Evolutionary conservation across 2,329 filamentous ascomycete species (phyloP), one percentile per base, ranked within the genome.

Genomic region (Botrytis squamosa): DNA sequence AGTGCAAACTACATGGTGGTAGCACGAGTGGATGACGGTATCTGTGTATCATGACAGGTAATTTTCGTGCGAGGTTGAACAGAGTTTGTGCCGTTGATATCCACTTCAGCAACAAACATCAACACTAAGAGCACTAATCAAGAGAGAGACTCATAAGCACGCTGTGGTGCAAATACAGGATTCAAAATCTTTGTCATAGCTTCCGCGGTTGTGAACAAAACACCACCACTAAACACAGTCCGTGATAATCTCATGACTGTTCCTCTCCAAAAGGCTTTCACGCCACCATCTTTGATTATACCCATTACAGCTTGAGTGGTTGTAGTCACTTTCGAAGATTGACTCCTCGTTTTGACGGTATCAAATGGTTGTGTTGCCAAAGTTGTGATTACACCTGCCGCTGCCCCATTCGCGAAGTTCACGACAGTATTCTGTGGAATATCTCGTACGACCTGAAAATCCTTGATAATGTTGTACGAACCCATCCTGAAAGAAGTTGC

Each of bases 231-330:
- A 63, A 92, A 85, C 0, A 92, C 85, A 5, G 90, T 86, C 75
- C 90, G 81, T 0, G 90, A 89, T 38, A 92, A 78, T 73, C 91
- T 84, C 90, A 92, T 92, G 0, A 88, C 88, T 49, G 89, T 92
- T 0, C 90, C 90, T 74, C 86, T 88, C 90, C 90, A 92, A 75
- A 92, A 89, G 0, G 87, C 90, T 57, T 83, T 84, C 2, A 91
- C 76, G 0, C 90, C 90, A 75, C 87, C 86, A 76, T 91, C 88
- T 0, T 82, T 80, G 70, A 88, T 79, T 6, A 92, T 84, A 70
- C 84, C 86, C 69, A 81, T 83, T 4, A 89, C 83, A 0, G 89
- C 89, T 75, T 91, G 88, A 0, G 83, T 80, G 3, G 88, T 89
- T 2, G 85, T 87, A 3, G 87, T 86, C 7, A 88, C 89, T 36